Evolutionary conservation across 2,329 filamentous ascomycete species (phyloP), one percentile per base, ranked within the genome.

Genomic region (Sporothrix variecibatus): DNA sequence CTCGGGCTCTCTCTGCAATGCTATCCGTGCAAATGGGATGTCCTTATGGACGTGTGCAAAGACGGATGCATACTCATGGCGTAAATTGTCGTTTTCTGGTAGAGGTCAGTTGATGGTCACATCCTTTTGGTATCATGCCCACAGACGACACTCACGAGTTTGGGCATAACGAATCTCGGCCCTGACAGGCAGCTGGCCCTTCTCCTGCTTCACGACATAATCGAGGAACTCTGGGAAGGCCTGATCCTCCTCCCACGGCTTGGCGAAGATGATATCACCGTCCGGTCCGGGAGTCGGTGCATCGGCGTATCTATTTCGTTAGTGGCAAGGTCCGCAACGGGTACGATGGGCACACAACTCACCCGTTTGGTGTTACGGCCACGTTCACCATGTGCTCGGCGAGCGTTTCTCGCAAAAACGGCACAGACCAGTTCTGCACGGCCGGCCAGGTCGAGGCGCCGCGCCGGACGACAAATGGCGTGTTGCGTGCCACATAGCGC

Each of bases 61-160:
- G 2, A 96, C 86, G 0, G 85, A 78, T 0, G 83, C 76, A 80
- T 95, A 96, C 81, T 96, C 94, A 75, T 90, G 86, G 1, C 91
- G 89, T 26, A 96, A 86, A 79, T 95, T 96, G 81, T 95, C 92
- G 80, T 96, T 94, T 84, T 96, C 90, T 91, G 38, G 9, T 0
- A 2, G 26, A 43, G 8, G 26, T 17, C 34, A 34, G 51, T 51
- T 60, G 53, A 49, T 20, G 46, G 6, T n/a, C 53, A 28, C 23
- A 31, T 38, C 26, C 26, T 71, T 72, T 20, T 7, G 62, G 5
- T 5, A 1, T n/a, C 74, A 62, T 53, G 12, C 12, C 12, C 43
- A 49, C 12, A 15, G 15, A 12, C 12, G 71, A 12, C 26, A 82
- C 87, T 80, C 82, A 91, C 90, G 93, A 51, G 92, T 94, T 82